Conservation (phyloP, 73 alveolate species). For the Breviolum minutum region DNA sequence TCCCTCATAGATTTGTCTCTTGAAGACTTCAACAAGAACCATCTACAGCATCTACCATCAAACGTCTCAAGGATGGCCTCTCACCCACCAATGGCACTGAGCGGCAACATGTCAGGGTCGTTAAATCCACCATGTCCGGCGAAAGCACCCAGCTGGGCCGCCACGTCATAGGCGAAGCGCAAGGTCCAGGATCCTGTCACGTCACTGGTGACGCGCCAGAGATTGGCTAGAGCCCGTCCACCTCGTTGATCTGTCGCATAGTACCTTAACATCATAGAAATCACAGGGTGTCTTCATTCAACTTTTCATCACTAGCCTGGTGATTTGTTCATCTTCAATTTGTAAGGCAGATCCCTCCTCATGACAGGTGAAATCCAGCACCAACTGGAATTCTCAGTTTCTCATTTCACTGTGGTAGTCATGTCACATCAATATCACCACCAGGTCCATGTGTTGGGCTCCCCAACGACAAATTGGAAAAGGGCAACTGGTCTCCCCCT, state of each 20-base stretch:
- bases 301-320: neutral
- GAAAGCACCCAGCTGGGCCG: neutral
- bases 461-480: slow-evolving; percentile 14
- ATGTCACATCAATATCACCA: no score
- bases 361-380: no score
- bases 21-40: no score
- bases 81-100: neutral
- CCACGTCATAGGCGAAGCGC: neutral
- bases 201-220: slow-evolving; percentile 98
- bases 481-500: slow-evolving; percentile 69
- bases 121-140: slow-evolving; percentile 99
- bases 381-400: no score
- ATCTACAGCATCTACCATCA: neutral
- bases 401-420: no score
- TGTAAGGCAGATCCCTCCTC: no score
- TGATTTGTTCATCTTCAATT: no score
- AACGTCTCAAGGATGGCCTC: neutral
- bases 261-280: neutral
- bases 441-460: no score
- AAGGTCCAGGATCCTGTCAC: slow-evolving; percentile 44
- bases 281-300: neutral
- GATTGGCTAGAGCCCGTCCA: slow-evolving; percentile 96
- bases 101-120: slow-evolving; percentile 99
- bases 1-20: no score
- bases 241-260: slow-evolving; percentile 49